phyloP scores from a whole-genome alignment of 2,329 filamentous ascomycete species.

The Ophiocordyceps australis region DNA sequence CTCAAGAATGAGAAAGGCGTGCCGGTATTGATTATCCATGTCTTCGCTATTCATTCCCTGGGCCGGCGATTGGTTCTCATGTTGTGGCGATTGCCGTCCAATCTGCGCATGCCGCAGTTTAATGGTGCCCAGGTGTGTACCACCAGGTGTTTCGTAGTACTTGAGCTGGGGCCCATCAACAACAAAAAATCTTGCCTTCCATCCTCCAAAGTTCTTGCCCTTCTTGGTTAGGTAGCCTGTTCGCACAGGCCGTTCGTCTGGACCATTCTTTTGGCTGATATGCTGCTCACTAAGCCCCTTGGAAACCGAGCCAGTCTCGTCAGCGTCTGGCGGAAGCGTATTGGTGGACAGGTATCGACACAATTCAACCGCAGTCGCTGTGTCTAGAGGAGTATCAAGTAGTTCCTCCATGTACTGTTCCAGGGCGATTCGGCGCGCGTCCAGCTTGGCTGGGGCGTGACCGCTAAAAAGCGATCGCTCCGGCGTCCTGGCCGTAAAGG shows the following conservation, averaged over 20 bases:
- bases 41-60: conserved; percentile 44
- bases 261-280: conserved; percentile 23
- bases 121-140: conserved; percentile 81
- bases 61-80: conserved; percentile 39
- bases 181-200: conserved; percentile 66
- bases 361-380: conserved; percentile 56
- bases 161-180: conserved; percentile 48
- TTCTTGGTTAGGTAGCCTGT: conserved; percentile 91
- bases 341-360: conserved; percentile 72
- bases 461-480: conserved; percentile 78
- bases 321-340: conserved; percentile 40
- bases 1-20: conserved; percentile 87
- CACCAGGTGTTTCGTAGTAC: conserved; percentile 84
- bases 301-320: conserved; percentile 25
- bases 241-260: conserved; percentile 51
- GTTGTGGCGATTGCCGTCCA: conserved; percentile 56
- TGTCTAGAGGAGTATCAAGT: conserved; percentile 66
- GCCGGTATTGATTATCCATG: conserved; percentile 81
- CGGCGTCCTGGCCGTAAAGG: conserved; percentile 59
- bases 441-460: conserved; percentile 84
- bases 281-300: conserved; percentile 8
- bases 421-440: conserved; percentile 64
- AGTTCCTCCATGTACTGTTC: conserved; percentile 76
- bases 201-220: conserved; percentile 96
- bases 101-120: conserved; percentile 85